These are phyloP conservation scores for Porodaedalea pini DNA, from an alignment of 1,284 basidiomycete genomes.

Conservation along the genomic window DNA sequence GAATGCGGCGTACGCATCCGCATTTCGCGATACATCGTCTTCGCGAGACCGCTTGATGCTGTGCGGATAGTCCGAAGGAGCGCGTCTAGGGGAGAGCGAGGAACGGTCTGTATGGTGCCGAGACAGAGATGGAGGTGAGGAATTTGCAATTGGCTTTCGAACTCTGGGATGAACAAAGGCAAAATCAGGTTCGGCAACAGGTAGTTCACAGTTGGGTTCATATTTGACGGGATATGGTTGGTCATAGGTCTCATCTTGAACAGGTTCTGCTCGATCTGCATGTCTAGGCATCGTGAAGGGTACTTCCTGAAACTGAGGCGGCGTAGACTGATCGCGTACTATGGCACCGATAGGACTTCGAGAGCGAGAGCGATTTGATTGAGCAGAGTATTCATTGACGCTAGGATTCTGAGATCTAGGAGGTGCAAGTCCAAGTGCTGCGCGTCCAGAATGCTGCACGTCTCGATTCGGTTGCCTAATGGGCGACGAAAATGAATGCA, in stretches of 20 bases:
- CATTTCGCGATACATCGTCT: conserved; percentile 53
- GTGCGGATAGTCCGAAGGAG: neutral
- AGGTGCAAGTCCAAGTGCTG: neutral
- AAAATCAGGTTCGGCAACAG: neutral
- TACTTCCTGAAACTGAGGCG: neutral
- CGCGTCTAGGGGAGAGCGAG: neutral
- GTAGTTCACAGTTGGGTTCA: neutral
- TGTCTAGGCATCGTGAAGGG: too few relatives aligned
- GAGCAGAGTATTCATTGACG: neutral
- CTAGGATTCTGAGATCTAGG: neutral
- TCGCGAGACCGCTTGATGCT: conserved; percentile 36
- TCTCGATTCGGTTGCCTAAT: neutral
- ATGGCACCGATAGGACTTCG: neutral
- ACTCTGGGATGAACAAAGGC: neutral
- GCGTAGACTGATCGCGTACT: neutral
- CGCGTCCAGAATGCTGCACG: neutral
- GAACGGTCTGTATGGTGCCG: neutral
- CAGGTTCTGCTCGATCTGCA: neutral
- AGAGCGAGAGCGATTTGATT: neutral
- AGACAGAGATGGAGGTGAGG: neutral
- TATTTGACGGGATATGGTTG: neutral
- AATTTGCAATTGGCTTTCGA: too few relatives aligned
- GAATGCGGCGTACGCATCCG: conserved; percentile 34
- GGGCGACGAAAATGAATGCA: neutral
- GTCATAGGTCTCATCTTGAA: neutral